phyloP scores from a whole-genome alignment of 2,329 filamentous ascomycete genomes.

The Fusarium fracticaudum region DNA sequence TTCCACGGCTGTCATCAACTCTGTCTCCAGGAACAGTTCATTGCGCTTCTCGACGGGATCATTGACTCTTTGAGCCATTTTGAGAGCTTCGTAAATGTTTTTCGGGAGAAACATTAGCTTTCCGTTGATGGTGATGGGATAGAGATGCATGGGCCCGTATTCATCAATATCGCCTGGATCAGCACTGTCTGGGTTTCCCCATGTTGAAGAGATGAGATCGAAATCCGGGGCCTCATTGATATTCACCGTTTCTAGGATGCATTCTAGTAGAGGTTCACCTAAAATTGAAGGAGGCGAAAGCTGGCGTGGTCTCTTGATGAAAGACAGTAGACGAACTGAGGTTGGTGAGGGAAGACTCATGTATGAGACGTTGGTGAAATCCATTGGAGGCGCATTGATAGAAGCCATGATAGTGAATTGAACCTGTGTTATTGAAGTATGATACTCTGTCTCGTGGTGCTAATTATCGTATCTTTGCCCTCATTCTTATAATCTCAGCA shows the following conservation, averaged over 20 bases:
- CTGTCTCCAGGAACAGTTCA: background rate
- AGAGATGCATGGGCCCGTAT: background rate
- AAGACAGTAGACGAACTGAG: background rate
- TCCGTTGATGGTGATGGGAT: background rate
- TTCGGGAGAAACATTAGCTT: background rate
- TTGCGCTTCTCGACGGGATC: background rate
- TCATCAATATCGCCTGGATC: background rate
- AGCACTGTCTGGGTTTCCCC: background rate
- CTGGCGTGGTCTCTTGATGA: background rate
- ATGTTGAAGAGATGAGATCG: background rate
- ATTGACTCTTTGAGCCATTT: background rate
- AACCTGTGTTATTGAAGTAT: rapidly evolving
- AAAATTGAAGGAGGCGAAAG: background rate
- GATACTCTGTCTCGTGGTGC: rapidly evolving
- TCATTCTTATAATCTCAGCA: background rate
- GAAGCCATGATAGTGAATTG: background rate
- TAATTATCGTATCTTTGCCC: background rate
- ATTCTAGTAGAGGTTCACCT: background rate
- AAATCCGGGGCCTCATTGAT: background rate
- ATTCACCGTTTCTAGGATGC: background rate
- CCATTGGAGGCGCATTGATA: background rate
- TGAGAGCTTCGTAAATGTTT: background rate
- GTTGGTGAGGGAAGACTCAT: background rate
- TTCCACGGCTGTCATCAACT: background rate
- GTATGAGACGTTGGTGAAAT: background rate